phyloP scores from a whole-genome alignment of 2,329 filamentous ascomycete species.

The Fusarium austroafricanum region DNA sequence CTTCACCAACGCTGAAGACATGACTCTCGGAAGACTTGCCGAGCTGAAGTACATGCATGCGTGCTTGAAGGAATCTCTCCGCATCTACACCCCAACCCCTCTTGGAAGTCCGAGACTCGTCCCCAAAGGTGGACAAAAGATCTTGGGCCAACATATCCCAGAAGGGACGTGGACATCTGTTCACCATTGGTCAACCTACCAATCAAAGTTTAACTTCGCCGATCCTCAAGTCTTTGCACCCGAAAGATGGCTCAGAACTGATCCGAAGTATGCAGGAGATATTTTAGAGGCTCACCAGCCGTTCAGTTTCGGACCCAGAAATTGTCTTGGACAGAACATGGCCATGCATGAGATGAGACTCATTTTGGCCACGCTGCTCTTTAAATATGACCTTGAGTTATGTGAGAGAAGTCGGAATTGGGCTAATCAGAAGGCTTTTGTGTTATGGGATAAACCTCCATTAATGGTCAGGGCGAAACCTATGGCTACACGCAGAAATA shows the following conservation, averaged over 20 bases:
- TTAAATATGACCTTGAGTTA: conserved; percentile 14
- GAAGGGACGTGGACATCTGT: background rate
- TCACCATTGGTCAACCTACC: conserved; percentile 21
- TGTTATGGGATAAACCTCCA: conserved; percentile 10
- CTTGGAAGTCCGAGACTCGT: conserved; percentile 17
- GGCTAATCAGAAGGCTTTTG: conserved; percentile 17
- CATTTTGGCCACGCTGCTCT: background rate
- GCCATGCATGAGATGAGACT: conserved; percentile 30
- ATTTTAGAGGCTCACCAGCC: conserved; percentile 17
- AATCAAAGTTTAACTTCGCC: conserved; percentile 15
- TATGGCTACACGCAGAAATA: background rate
- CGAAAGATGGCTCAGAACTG: conserved; percentile 18
- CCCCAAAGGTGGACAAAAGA: background rate
- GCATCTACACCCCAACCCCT: conserved; percentile 4
- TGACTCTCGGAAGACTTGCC: background rate
- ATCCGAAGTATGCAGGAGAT: conserved; percentile 2
- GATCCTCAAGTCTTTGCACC: background rate
- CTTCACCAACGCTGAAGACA: background rate
- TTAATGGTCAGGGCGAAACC: conserved; percentile 8
- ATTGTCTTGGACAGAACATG: conserved; percentile 17
- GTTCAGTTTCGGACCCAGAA: background rate
- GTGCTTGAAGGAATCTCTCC: conserved; percentile 1
- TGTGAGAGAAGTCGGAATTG: background rate
- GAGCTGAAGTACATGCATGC: conserved; percentile 18
- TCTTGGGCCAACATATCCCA: conserved; percentile 15